Percentiles rank a stretch among this genome's conserved stretches.
Conservation (phyloP, 345 rosid species). For the Cardamine chenopodiifolia region DNA sequence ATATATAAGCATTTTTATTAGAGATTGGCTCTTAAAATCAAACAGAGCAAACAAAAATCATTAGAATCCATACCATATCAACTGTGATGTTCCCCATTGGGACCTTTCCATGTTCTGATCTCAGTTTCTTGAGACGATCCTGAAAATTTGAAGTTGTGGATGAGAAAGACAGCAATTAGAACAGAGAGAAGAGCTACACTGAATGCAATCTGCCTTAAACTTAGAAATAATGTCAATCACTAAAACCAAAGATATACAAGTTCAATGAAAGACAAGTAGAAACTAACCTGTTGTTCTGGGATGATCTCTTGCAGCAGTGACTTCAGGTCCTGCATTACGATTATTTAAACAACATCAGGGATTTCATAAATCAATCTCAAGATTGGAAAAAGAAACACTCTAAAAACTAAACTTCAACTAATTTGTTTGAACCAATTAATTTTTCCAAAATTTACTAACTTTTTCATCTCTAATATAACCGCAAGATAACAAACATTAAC, state of each 20-base stretch:
- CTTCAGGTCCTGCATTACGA: constrained; percentile 64
- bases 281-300: constrained; percentile 84
- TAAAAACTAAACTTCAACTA: background rate
- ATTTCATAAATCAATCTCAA: background rate
- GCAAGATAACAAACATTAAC: background rate
- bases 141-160: constrained; percentile 33
- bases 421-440: background rate
- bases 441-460: background rate
- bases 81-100: constrained; percentile 81
- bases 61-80: constrained; percentile 65
- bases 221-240: background rate
- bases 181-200: constrained; percentile 4
- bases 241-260: background rate
- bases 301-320: constrained; percentile 82
- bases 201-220: background rate
- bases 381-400: background rate
- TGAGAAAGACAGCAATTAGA: background rate
- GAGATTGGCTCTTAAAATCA: background rate
- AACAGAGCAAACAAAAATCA: background rate
- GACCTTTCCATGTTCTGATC: constrained; percentile 75
- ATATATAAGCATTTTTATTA: background rate
- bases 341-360: constrained; percentile 15
- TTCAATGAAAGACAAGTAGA: background rate
- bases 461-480: background rate
- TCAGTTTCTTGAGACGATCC: constrained; percentile 89